Percentiles rank a stretch among this genome's conserved stretches.
These are phyloP conservation scores for Mortierella antarctica DNA, from an alignment of 192 early-diverging fungal species.

Conservation along the genomic window DNA sequence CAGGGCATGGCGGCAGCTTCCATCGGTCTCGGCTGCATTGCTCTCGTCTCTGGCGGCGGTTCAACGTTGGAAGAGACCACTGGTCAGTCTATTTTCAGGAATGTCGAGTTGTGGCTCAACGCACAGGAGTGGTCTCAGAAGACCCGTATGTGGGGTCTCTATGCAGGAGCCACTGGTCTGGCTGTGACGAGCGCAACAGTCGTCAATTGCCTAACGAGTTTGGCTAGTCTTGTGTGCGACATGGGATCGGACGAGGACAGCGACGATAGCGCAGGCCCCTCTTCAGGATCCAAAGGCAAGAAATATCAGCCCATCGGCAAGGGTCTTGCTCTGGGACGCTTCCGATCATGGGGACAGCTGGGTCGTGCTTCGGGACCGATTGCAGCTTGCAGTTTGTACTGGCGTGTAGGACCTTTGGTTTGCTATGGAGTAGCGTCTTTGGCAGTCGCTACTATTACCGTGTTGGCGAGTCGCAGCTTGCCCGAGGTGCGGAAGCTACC, in stretches of 20 bases:
- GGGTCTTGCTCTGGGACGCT: conserved; percentile 84
- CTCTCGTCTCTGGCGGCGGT: conserved; percentile 51
- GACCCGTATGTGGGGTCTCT: conserved; percentile 57
- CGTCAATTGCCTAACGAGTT: conserved; percentile 87
- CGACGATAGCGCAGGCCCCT: not conserved
- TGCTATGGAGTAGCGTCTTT: conserved; percentile 72
- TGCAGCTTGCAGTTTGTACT: conserved; percentile 88
- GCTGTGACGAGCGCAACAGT: conserved; percentile 96
- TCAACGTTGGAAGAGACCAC: not conserved
- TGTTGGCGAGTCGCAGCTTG: conserved; percentile 29
- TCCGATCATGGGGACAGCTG: conserved; percentile 90
- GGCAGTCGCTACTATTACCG: conserved; percentile 56
- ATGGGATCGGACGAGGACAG: conserved; percentile 43
- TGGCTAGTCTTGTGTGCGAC: conserved; percentile 73
- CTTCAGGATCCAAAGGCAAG: not conserved
- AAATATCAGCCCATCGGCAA: conserved; percentile 51
- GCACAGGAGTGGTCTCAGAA: conserved; percentile 47
- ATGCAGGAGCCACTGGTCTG: conserved; percentile 83
- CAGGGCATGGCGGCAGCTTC: conserved; percentile 83
- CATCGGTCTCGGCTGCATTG: conserved; percentile 71
- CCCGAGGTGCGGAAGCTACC: conserved; percentile 50
- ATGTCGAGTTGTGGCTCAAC: conserved; percentile 17
- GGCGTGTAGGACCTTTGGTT: conserved; percentile 73
- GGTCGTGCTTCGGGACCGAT: conserved; percentile 91
- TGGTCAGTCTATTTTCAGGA: conserved; percentile 1